phyloP scores from a whole-genome alignment of 306 rosid genomes.

The Casuarina glauca region DNA sequence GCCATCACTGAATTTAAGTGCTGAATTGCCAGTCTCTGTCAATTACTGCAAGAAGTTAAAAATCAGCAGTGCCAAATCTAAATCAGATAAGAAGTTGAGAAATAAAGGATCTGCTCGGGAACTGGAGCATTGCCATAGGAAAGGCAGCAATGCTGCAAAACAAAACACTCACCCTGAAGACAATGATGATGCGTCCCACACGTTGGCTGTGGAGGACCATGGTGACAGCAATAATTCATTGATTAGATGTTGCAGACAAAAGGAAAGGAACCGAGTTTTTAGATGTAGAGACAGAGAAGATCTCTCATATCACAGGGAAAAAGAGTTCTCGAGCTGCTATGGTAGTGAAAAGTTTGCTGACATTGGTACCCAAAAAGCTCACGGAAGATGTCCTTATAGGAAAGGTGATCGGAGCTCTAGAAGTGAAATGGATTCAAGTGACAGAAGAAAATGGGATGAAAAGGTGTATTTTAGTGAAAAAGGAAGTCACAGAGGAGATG shows the following conservation, averaged over 20 bases:
- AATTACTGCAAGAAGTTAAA: constrained; percentile 35
- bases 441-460: constrained; percentile 30
- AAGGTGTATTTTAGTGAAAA: constrained; percentile 33
- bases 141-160: constrained; percentile 25
- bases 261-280: constrained; percentile 33
- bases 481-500: constrained; percentile 22
- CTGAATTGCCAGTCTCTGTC: constrained; percentile 30
- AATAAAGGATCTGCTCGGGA: constrained; percentile 32
- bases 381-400: constrained; percentile 23
- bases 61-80: constrained; percentile 26
- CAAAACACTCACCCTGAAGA: constrained; percentile 18
- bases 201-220: constrained; percentile 34
- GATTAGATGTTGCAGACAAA: constrained; percentile 32
- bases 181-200: constrained; percentile 31
- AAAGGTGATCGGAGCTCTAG: constrained; percentile 34
- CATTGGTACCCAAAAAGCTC: constrained; percentile 13
- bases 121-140: constrained; percentile 31
- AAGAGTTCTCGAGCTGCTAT: constrained; percentile 34
- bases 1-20: constrained; percentile 33
- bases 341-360: constrained; percentile 38
- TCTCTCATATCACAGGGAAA: constrained; percentile 38
- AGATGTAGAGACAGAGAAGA: constrained; percentile 29
- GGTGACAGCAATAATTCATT: constrained; percentile 29
- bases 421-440: constrained; percentile 28
- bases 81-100: constrained; percentile 35